Percentiles rank a stretch among this genome's conserved stretches.
These are phyloP conservation scores for Tuber melanosporum DNA, from an alignment of 495 filamentous ascomycete genomes.

Conservation along the genomic window DNA sequence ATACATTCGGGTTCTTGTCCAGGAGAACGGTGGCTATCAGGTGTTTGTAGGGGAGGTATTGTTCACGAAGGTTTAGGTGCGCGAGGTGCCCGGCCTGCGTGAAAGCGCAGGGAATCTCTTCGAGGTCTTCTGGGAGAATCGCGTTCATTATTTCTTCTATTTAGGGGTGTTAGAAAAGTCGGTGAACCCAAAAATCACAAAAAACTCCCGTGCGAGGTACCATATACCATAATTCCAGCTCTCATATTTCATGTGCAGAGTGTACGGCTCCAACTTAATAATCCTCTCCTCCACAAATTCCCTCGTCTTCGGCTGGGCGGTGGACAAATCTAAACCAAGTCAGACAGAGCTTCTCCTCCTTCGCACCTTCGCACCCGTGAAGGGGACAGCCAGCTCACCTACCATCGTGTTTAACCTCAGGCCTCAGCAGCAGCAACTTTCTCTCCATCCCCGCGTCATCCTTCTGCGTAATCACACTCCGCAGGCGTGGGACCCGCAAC, in stretches of 20 bases:
- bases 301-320: constrained; percentile 63
- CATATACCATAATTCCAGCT: constrained; percentile 74
- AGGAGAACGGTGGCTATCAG: constrained; percentile 74
- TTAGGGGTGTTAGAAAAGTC: not conserved
- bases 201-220: not conserved
- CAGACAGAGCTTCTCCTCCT: constrained; percentile 8
- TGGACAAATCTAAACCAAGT: constrained; percentile 57
- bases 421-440: constrained; percentile 70
- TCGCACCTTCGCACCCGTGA: not conserved
- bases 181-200: constrained; percentile 6
- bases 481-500: constrained; percentile 56
- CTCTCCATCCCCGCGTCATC: constrained; percentile 49
- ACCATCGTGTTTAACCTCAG: constrained; percentile 65
- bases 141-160: constrained; percentile 73
- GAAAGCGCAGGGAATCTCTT: constrained; percentile 80
- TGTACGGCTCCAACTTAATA: constrained; percentile 64
- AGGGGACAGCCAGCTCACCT: constrained; percentile 28
- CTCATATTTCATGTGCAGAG: constrained; percentile 68
- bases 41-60: constrained; percentile 72
- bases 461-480: constrained; percentile 49
- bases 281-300: constrained; percentile 61
- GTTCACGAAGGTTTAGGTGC: constrained; percentile 81
- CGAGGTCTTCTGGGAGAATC: constrained; percentile 63
- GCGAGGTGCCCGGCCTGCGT: constrained; percentile 81
- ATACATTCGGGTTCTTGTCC: constrained; percentile 74